A percentile compares a stretch with the other conserved stretches of the same genome.
These are phyloP conservation scores for Spiraea crenata DNA, from an alignment of 331 rosid genomes.

Conservation along the genomic window DNA sequence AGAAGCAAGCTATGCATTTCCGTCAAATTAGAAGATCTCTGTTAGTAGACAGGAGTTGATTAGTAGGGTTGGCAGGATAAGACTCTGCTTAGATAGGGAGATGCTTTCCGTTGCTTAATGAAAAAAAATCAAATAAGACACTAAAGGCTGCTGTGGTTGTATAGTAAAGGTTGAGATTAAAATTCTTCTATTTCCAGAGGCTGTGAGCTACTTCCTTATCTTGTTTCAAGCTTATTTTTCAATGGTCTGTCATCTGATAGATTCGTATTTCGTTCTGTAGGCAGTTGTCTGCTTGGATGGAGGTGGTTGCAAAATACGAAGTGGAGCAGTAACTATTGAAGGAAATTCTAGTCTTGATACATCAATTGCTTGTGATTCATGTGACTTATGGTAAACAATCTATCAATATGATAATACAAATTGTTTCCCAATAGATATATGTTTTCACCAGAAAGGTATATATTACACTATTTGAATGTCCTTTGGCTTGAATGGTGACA, in stretches of 20 bases:
- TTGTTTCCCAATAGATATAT: background rate
- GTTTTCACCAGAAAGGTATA: background rate
- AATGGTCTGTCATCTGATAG: slow-evolving; percentile 18
- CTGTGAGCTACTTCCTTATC: slow-evolving; percentile 1
- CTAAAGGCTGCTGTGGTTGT: slow-evolving; percentile 13
- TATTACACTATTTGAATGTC: slow-evolving; percentile 10
- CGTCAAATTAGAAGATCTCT: background rate
- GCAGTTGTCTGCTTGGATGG: slow-evolving; percentile 98
- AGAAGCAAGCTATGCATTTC: background rate
- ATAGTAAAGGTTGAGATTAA: background rate
- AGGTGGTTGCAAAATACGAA: slow-evolving; percentile 81
- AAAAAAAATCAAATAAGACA: background rate
- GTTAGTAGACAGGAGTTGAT: background rate
- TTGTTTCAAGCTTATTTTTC: slow-evolving; percentile 22
- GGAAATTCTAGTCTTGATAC: slow-evolving; percentile 80
- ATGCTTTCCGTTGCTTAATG: background rate
- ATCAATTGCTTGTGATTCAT: slow-evolving; percentile 97
- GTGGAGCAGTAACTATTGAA: slow-evolving; percentile 48
- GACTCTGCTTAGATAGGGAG: background rate
- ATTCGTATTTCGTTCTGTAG: slow-evolving; percentile 58
- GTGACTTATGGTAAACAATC: slow-evolving; percentile 70
- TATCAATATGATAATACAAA: slow-evolving; percentile 1
- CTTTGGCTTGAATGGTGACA: slow-evolving; percentile 36
- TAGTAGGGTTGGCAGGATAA: background rate
- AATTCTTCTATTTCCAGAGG: background rate